Evolutionary conservation across 2,329 filamentous ascomycete species (phyloP).

Genomic region (Xylariales sp.): DNA sequence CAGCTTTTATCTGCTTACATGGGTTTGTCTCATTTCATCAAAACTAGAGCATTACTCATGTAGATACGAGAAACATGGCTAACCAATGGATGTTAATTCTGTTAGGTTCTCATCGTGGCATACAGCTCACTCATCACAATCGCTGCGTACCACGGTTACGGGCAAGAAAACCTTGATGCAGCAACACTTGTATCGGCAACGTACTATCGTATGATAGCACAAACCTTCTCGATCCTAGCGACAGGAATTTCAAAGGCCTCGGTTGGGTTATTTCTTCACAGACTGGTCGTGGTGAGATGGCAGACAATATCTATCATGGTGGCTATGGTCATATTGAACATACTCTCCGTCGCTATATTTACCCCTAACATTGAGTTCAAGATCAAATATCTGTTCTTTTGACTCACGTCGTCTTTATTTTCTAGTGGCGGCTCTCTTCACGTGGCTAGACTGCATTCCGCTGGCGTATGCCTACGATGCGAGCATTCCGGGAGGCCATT

Average conservation of each 20-base stretch:
- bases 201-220: constrained; percentile 26
- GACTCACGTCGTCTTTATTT: too few species aligned
- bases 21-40: constrained; percentile 11
- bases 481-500: constrained; percentile 9
- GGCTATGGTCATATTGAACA: constrained; percentile 15
- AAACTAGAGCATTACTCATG: not conserved
- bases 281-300: constrained; percentile 27
- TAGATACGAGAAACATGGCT: too few species aligned
- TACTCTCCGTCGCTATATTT: constrained; percentile 6
- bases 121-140: constrained; percentile 28
- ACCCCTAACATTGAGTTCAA: not conserved
- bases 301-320: constrained; percentile 31
- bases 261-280: constrained; percentile 32
- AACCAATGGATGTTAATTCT: not conserved
- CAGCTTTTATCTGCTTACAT: constrained; percentile 26
- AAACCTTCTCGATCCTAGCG: constrained; percentile 31
- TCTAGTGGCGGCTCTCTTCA: constrained; percentile 8
- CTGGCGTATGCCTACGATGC: constrained; percentile 12
- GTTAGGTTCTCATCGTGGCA: constrained; percentile 21
- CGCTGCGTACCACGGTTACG: constrained; percentile 27
- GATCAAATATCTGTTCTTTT: too few species aligned
- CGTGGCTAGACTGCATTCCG: constrained; percentile 13
- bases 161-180: constrained; percentile 21
- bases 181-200: constrained; percentile 20
- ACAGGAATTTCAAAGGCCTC: constrained; percentile 34